Percentiles rank a stretch among this genome's conserved stretches.
phyloP scores from a whole-genome alignment of 306 rosid species.

The Clitoria ternatea region DNA sequence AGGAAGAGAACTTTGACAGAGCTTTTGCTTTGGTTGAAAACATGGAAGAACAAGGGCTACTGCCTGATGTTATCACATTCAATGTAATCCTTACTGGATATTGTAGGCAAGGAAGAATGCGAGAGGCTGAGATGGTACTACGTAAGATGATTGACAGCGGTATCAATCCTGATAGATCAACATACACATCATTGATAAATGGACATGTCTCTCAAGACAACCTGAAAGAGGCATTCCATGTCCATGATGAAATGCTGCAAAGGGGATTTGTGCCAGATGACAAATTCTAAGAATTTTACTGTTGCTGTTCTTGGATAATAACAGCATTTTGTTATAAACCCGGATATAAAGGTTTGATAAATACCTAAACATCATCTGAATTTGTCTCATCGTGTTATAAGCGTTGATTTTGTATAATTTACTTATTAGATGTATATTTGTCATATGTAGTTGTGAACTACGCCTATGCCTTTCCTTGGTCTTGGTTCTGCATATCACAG shows the following conservation, averaged over 20 bases:
- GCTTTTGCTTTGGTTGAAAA: conserved; percentile 54
- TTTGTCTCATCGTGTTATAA: neutral
- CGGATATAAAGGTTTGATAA: conserved; percentile 26
- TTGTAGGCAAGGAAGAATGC: conserved; percentile 72
- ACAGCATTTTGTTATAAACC: conserved; percentile 13
- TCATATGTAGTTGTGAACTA: neutral
- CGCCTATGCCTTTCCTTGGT: neutral
- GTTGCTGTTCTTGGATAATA: conserved; percentile 9
- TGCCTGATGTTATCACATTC: conserved; percentile 65
- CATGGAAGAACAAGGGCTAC: conserved; percentile 71
- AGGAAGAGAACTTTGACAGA: conserved; percentile 62
- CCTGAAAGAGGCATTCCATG: conserved; percentile 75
- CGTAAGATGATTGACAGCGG: conserved; percentile 74
- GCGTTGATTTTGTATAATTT: conserved; percentile 3
- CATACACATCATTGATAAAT: conserved; percentile 71
- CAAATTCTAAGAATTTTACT: conserved; percentile 42
- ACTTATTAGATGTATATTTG: neutral
- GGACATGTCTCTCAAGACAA: conserved; percentile 83
- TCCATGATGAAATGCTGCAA: conserved; percentile 91
- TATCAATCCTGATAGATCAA: conserved; percentile 69
- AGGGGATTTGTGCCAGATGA: conserved; percentile 92
- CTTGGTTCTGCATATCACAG: neutral
- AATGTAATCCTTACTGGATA: conserved; percentile 67
- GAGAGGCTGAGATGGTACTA: conserved; percentile 70
- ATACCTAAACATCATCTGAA: neutral